Base-by-base conservation (phyloP, 1,139 yeast species). In the Yamadazyma epiphylla region DNA sequence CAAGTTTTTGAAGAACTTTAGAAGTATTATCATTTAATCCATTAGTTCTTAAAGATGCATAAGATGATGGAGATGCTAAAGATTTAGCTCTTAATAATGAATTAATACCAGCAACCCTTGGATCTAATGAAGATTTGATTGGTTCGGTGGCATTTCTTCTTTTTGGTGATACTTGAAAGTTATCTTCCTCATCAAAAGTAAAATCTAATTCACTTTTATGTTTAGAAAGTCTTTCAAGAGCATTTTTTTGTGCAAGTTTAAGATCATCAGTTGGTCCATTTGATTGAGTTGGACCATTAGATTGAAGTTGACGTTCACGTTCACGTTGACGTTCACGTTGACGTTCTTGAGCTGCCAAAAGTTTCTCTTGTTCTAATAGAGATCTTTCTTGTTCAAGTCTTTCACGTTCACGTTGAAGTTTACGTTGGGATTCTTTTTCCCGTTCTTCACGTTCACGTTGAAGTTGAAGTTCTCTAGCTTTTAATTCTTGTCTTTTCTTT, bases 1-100 rank as follows among this genome's bases (percentile, higher is more conserved):
- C 77, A 28, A 70, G 49, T 36, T 57, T 64, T 31, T 62, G 64
- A 34, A 72, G 56, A 1, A 70, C 71, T 28, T 58, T 58, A 3
- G 57, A 51, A 27, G 69, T 60, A 36, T 57, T 55, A 12, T 53
- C 53, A 31, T 52, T 53, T 8, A 47, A 38, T 4, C 43, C 36
- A 22, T 42, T 44, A 5, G 32, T 33, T 22, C 56, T 44, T 24
- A 48, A 41, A 1, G 58, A 44, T 5, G 54, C 51, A 32, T 49
- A 42, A 9, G 55, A 48, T 2, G 58, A 44, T 8, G 60, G 60
- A 4, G 61, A 38, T 4, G 58, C 60, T 23, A 66, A 49, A 2
- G 71, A 56, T 38, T 58, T 58, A 5, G 73, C 71, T 29, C 73
- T 42, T 21, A 63, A 46, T 28, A 65, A 45, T 2, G 71, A 55